These are phyloP conservation scores for Stephanodiscus triporus DNA, from an alignment of 108 stramenopile genomes.

Conservation along the genomic window DNA sequence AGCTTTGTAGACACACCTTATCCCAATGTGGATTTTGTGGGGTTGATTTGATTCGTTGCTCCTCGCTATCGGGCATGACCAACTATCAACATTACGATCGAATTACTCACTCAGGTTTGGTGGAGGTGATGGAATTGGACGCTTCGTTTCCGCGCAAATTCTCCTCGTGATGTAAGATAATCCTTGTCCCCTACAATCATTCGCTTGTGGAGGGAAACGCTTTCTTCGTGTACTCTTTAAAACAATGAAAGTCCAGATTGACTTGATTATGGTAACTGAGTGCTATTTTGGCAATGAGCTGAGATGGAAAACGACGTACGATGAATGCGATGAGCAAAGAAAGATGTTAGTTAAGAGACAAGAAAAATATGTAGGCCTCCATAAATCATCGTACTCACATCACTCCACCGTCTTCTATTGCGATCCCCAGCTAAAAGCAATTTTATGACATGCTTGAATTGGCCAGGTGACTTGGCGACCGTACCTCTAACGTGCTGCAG, in stretches of 20 bases:
- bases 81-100: too few species aligned
- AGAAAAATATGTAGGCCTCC: background rate
- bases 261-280: constrained; percentile 60
- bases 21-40: too few species aligned
- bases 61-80: too few species aligned
- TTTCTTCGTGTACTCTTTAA: constrained; percentile 51
- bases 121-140: too few species aligned
- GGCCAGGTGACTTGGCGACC: constrained; percentile 60
- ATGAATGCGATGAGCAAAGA: background rate
- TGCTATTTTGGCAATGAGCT: constrained; percentile 55
- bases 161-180: too few species aligned
- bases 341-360: background rate
- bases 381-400: constrained; percentile 26
- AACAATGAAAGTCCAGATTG: constrained; percentile 63
- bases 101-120: too few species aligned
- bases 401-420: constrained; percentile 51
- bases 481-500: constrained; percentile 58
- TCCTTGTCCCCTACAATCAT: too few species aligned
- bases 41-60: too few species aligned
- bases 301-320: background rate
- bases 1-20: too few species aligned
- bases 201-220: constrained; percentile 6
- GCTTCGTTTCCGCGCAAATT: too few species aligned
- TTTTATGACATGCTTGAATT: constrained; percentile 72
- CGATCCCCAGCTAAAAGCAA: constrained; percentile 41